These are phyloP conservation scores for Ochetophila trinervis DNA, from an alignment of 306 rosid species.

Conservation along the genomic window DNA sequence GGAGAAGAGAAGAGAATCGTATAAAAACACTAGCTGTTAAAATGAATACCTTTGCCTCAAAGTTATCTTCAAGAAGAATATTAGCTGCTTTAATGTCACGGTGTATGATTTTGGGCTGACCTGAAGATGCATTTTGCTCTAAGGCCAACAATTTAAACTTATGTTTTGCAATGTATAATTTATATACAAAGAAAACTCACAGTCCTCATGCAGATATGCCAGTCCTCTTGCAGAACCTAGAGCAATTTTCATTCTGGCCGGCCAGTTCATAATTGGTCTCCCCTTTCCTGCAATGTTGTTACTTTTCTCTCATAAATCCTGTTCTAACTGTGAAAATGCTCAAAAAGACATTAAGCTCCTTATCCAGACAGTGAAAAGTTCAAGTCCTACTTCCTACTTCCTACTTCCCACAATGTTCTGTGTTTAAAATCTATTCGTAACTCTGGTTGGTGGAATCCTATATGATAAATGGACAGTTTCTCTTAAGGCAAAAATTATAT, in stretches of 20 bases:
- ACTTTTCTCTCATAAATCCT: background rate
- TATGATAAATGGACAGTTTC: too few relatives aligned
- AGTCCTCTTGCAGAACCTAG: conserved; percentile 43
- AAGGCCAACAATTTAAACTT: background rate
- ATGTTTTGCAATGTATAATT: background rate
- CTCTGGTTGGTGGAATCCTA: too few relatives aligned
- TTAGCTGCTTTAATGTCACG: conserved; percentile 42
- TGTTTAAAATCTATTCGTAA: background rate
- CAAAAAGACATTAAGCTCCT: background rate
- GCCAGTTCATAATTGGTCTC: conserved; percentile 34
- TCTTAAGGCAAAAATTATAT: too few relatives aligned
- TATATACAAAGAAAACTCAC: conserved; percentile 19
- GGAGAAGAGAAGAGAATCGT: too few relatives aligned
- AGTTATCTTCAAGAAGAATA: conserved; percentile 35
- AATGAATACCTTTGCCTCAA: conserved; percentile 36
- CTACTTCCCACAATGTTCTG: background rate
- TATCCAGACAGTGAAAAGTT: background rate
- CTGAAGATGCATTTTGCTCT: conserved; percentile 26
- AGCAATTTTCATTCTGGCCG: conserved; percentile 37
- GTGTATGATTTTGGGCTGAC: conserved; percentile 44
- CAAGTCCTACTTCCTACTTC: background rate
- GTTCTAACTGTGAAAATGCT: background rate
- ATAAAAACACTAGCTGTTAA: conserved; percentile 3
- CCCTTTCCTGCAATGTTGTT: conserved; percentile 27
- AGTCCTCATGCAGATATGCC: conserved; percentile 47